Percentiles rank a stretch among this genome's conserved stretches.
Conservation (phyloP, 192 early-diverging fungal genomes). For the Coemansia sp. region DNA sequence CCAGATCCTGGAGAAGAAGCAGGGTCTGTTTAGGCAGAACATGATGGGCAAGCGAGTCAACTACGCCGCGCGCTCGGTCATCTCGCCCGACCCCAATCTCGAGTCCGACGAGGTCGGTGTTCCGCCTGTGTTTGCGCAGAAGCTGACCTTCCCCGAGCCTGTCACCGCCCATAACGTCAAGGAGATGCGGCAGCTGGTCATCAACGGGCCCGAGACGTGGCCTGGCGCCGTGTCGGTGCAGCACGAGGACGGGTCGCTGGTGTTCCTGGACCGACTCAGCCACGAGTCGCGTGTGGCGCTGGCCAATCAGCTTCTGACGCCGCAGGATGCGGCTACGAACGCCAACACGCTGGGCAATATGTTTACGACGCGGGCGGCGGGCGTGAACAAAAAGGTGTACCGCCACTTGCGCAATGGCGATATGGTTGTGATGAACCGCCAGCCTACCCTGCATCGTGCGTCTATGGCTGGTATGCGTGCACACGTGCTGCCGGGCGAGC, state of each 20-base stretch:
- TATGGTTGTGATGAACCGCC: slow-evolving; percentile 96
- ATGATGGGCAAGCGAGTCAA: slow-evolving; percentile 99
- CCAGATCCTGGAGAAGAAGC: slow-evolving; percentile 98
- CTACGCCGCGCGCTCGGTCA: slow-evolving; percentile 96
- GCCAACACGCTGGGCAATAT: slow-evolving; percentile 56
- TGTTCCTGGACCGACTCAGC: slow-evolving; percentile 77
- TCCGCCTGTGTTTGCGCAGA: slow-evolving; percentile 93
- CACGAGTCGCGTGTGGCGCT: slow-evolving; percentile 89
- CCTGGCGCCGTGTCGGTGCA: slow-evolving; percentile 95
- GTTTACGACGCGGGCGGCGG: slow-evolving; percentile 63
- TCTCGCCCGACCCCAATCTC: slow-evolving; percentile 96
- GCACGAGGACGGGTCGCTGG: slow-evolving; percentile 91
- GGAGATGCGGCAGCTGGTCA: slow-evolving; percentile 86
- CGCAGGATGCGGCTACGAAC: slow-evolving; percentile 60
- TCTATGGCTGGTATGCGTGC: slow-evolving; percentile 99
- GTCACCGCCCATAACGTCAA: slow-evolving; percentile 96
- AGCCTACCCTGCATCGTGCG: slow-evolving; percentile 99
- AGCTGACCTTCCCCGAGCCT: slow-evolving; percentile 96
- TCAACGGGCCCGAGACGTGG: slow-evolving; percentile 95
- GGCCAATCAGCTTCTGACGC: slow-evolving; percentile 91
- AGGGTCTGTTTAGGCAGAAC: slow-evolving; percentile 98
- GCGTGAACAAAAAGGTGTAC: slow-evolving; percentile 94
- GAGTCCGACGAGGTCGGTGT: slow-evolving; percentile 98
- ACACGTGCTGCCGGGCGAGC: slow-evolving; percentile 92
- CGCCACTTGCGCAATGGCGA: slow-evolving; percentile 98